Evolutionary conservation across 2,329 filamentous ascomycete genomes (phyloP).

Genomic region (Fonsecaea nubica): DNA sequence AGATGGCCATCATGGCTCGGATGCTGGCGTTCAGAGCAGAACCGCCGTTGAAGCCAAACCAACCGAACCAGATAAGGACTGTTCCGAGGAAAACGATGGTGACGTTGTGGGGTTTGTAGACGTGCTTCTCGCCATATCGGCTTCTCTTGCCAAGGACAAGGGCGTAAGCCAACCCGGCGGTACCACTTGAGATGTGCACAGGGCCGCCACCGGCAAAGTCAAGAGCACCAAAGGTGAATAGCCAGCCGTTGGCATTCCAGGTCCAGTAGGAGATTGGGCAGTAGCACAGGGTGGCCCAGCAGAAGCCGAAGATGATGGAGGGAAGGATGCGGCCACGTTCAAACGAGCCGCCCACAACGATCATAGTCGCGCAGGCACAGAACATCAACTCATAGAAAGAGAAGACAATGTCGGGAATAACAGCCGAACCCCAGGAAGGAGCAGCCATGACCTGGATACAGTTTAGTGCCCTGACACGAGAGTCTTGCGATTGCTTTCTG

Average conservation of each 20-base stretch:
- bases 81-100: slow-evolving; percentile 76
- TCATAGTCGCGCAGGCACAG: slow-evolving; percentile 62
- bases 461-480: slow-evolving; percentile 2
- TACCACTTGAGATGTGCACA: slow-evolving; percentile 76
- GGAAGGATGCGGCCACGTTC: slow-evolving; percentile 69
- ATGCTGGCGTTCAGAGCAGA: slow-evolving; percentile 83
- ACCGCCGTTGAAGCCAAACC: slow-evolving; percentile 94
- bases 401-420: slow-evolving; percentile 70
- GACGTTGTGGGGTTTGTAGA: slow-evolving; percentile 70
- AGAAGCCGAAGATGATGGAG: slow-evolving; percentile 72
- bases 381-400: slow-evolving; percentile 71
- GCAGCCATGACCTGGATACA: slow-evolving; percentile 50
- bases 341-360: slow-evolving; percentile 69
- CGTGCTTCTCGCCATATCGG: slow-evolving; percentile 59
- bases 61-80: slow-evolving; percentile 57
- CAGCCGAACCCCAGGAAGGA: slow-evolving; percentile 63
- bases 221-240: slow-evolving; percentile 70
- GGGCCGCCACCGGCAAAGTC: slow-evolving; percentile 79
- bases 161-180: slow-evolving; percentile 74
- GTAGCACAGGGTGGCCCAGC: slow-evolving; percentile 75
- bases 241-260: slow-evolving; percentile 77
- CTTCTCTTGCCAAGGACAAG: slow-evolving; percentile 75
- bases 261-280: slow-evolving; percentile 75
- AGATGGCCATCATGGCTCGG: slow-evolving; percentile 82
- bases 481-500: slow-evolving; percentile 49